A percentile compares a stretch with the other conserved stretches of the same genome.
phyloP scores from a whole-genome alignment of 331 rosid species.

The Spiraea crenata region DNA sequence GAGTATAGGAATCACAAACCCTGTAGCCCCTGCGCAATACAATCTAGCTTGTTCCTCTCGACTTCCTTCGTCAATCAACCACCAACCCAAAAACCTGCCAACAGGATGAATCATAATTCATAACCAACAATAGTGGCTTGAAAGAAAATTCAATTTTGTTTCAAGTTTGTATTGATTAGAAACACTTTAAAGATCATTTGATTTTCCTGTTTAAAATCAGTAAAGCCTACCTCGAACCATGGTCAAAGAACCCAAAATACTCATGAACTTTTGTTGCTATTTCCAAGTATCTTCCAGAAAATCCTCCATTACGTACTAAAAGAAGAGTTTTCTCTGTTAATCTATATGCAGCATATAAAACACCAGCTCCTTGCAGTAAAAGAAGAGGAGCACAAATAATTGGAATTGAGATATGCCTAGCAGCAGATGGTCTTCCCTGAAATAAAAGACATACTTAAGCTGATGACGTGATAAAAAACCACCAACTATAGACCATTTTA shows the following conservation, averaged over 20 bases:
- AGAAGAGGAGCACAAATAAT: conserved; percentile 70
- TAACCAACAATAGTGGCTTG: conserved; percentile 17
- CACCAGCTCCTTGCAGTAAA: conserved; percentile 88
- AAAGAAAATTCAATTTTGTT: not conserved
- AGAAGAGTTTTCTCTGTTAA: conserved; percentile 68
- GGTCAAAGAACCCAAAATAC: conserved; percentile 73
- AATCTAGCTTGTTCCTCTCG: conserved; percentile 87
- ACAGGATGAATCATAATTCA: conserved; percentile 15
- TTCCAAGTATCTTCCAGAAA: conserved; percentile 56
- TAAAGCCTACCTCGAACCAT: conserved; percentile 66
- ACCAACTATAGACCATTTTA: conserved; percentile 1
- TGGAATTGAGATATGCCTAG: conserved; percentile 45
- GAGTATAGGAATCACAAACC: conserved; percentile 45
- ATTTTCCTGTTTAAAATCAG: conserved; percentile 1
- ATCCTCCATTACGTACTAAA: conserved; percentile 43
- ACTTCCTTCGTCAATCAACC: conserved; percentile 89
- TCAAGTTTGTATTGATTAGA: conserved; percentile 11
- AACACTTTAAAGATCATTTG: conserved; percentile 13
- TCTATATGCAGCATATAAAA: conserved; percentile 70
- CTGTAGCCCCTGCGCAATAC: conserved; percentile 52
- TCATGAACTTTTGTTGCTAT: conserved; percentile 62
- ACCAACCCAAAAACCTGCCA: conserved; percentile 85
- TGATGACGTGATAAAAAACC: conserved; percentile 16
- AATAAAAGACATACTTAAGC: conserved; percentile 23
- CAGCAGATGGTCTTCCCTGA: conserved; percentile 67